These are phyloP conservation scores for Leucosporidium scottii DNA, from an alignment of 768 basidiomycete genomes.

Conservation along the genomic window DNA sequence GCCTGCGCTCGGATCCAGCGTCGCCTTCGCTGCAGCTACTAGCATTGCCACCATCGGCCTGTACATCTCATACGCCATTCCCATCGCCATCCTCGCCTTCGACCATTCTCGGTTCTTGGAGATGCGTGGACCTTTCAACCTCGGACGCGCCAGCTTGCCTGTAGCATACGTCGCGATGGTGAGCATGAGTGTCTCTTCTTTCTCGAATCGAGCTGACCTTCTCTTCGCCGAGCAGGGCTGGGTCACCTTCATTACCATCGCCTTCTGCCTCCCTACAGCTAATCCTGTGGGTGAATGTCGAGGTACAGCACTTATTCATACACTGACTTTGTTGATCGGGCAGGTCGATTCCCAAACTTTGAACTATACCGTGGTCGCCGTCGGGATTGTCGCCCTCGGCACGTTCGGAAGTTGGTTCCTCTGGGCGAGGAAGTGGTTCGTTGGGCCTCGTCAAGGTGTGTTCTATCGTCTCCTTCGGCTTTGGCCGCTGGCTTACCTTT, in stretches of 20 bases:
- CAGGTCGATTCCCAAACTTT: constrained; percentile 61
- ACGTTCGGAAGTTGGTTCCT: constrained; percentile 63
- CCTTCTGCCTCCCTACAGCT: constrained; percentile 58
- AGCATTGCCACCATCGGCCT: constrained; percentile 61
- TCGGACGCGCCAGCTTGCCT: constrained; percentile 2
- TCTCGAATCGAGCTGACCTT: not conserved
- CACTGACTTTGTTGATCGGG: too few species aligned
- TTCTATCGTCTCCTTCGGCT: too few species aligned
- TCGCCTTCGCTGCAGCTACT: constrained; percentile 54
- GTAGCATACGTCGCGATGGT: not conserved
- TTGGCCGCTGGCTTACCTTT: too few species aligned
- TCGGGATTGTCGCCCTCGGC: constrained; percentile 62
- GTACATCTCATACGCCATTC: constrained; percentile 69
- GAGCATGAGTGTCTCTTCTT: not conserved
- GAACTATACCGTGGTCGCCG: constrained; percentile 69
- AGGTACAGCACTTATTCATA: too few species aligned
- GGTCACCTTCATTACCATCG: constrained; percentile 66
- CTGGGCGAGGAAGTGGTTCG: constrained; percentile 66
- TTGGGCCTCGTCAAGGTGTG: constrained; percentile 47
- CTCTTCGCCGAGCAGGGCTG: constrained; percentile 51
- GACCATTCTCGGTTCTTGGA: constrained; percentile 43
- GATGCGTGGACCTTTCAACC: constrained; percentile 8
- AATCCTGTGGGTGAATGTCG: too few species aligned
- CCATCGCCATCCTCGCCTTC: constrained; percentile 60
- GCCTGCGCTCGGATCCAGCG: constrained; percentile 63